Conservation (phyloP, 2,329 filamentous ascomycete genomes). For the Aureobasidium sp. region DNA sequence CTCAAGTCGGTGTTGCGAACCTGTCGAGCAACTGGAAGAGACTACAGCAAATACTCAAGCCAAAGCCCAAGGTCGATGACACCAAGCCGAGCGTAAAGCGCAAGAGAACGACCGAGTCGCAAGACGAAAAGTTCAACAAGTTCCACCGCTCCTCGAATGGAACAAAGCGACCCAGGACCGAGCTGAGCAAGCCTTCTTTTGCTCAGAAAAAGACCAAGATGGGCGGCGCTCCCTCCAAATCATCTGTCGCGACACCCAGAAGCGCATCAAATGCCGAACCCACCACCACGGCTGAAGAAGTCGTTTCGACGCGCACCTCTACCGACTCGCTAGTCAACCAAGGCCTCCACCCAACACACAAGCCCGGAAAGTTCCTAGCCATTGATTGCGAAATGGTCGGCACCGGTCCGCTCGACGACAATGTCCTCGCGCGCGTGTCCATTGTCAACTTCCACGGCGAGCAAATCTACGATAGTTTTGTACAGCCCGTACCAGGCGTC, state of each 20-base stretch:
- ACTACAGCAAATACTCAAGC: conserved; percentile 53
- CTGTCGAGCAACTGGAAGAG: conserved; percentile 67
- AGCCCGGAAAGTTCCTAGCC: conserved; percentile 82
- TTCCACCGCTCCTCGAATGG: conserved; percentile 14
- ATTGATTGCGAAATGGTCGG: conserved; percentile 99
- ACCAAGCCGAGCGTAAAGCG: conserved; percentile 28
- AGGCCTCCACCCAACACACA: conserved; percentile 45
- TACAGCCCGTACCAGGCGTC: conserved; percentile 53
- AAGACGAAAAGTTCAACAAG: conserved; percentile 16
- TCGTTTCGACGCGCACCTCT: conserved; percentile 52
- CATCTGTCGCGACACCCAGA: conserved; percentile 41
- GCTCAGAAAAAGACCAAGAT: conserved; percentile 34
- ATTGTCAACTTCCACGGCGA: conserved; percentile 89
- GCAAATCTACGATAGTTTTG: conserved; percentile 91
- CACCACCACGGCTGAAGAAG: conserved; percentile 55
- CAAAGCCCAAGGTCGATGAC: conserved; percentile 21
- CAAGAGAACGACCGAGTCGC: conserved; percentile 22
- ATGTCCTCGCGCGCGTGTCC: conserved; percentile 77
- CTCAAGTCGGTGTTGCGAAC: conserved; percentile 23
- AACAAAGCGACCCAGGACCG: conserved; percentile 15
- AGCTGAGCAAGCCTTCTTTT: conserved; percentile 21
- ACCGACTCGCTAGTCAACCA: conserved; percentile 39
- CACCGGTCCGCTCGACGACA: conserved; percentile 60
- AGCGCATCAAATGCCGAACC: conserved; percentile 53
- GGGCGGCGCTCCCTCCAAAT: conserved; percentile 38